Base-by-base conservation (phyloP, 352 stramenopile species). In the Phytophthora citricola region DNA sequence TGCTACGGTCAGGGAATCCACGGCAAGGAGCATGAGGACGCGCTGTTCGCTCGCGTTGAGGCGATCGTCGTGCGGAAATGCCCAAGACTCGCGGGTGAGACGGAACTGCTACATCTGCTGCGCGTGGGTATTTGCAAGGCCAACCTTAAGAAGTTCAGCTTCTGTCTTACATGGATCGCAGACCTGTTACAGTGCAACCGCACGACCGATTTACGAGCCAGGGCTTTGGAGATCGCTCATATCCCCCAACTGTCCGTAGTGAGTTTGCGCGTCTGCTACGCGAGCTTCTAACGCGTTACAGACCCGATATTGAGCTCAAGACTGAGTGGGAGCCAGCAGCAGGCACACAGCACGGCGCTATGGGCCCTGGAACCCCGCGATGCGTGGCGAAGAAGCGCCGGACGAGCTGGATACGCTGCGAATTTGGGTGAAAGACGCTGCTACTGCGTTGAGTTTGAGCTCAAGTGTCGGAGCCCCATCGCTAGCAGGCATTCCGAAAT, bases 91-190 rank as follows among this genome's bases (percentile, higher is more conserved):
- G 70, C 55, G 15, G 66, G 48, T 20, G 84, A 93, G 53, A 79
- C 72, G 22, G 80, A 85, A 14, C 64, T 93, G 15, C 75, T 91
- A 43, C 63, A 71, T 54, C 68, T 93, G 36, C 69, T 93, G 45
- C 80, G 79, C n/a, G 69, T 83, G 6, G 84, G 82, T 7, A 90
- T 93, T 63, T 93, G 84, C 71, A 93, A 93, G 50, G 82, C 72
- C 58, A 93, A 91, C 46, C 66, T 91, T 15, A 93, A 93, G 57
- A 93, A 93, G 64, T 93, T 89, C 34, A 90, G 79, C 45, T 93
- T 93, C 50, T 93, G 81, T 38, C 73, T 93, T 29, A 93, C 83
- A 29, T 93, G 84, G 84, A 91, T 93, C 60, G 82, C 81, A 47
- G 81, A 91, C 58, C 43, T 93, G 44, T 50, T 93, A 12, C 74